Evolutionary conservation across 371 early-diverging fungal genomes (phyloP).

Genomic region (Furculomyces boomerangus): DNA sequence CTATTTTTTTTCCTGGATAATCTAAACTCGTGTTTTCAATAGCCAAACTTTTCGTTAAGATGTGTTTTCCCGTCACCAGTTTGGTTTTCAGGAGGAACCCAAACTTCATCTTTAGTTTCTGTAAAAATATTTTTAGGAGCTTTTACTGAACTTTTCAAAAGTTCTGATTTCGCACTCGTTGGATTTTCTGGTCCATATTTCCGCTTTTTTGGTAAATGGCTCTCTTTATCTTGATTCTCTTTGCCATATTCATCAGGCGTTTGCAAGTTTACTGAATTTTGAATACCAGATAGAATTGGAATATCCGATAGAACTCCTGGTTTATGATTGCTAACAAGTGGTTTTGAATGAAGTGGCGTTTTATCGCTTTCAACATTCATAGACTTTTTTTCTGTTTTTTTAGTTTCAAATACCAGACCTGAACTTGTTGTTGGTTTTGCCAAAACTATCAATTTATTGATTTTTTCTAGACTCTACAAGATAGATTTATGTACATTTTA

Average conservation of each 20-base stretch:
- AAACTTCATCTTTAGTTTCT: slow-evolving; percentile 1
- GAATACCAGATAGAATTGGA: too few relatives aligned
- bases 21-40: slow-evolving; percentile 5
- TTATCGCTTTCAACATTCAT: background rate
- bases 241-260: background rate
- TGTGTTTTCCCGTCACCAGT: slow-evolving; percentile 20
- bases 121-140: background rate
- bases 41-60: slow-evolving; percentile 23
- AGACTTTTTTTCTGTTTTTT: slow-evolving; percentile 5
- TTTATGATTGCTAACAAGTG: background rate
- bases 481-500: background rate
- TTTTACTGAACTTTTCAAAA: background rate
- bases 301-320: too few relatives aligned
- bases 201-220: background rate
- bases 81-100: slow-evolving; percentile 20
- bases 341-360: background rate
- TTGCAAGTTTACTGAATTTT: background rate
- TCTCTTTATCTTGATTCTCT: background rate
- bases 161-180: background rate
- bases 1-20: background rate
- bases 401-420: background rate
- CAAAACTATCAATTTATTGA: background rate
- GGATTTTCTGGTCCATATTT: background rate
- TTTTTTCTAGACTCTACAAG: background rate
- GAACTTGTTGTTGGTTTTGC: slow-evolving; percentile 2